Evolutionary conservation across 495 filamentous ascomycete species (phyloP).

Genomic region (Pyrenopolyporus hunteri): DNA sequence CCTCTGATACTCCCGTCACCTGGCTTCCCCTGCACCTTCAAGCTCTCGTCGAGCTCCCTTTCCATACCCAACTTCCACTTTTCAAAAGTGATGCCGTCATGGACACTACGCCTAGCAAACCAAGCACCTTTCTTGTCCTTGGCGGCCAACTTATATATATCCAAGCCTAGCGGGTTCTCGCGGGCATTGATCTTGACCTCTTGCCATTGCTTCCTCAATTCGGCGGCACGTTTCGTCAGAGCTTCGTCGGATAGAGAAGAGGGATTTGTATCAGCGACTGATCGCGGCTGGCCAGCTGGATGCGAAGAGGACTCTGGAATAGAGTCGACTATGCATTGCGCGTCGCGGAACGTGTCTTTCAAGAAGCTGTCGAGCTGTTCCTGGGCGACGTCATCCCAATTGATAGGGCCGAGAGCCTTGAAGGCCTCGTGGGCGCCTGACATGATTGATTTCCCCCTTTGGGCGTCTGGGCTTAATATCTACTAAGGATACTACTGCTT

Average conservation of each 20-base stretch:
- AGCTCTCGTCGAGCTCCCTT: constrained; percentile 67
- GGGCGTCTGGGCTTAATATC: background rate
- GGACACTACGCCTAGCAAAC: constrained; percentile 88
- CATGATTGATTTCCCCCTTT: constrained; percentile 50
- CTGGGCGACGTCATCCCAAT: constrained; percentile 67
- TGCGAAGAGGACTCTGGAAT: constrained; percentile 56
- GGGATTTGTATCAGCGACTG: constrained; percentile 45
- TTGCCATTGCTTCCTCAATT: constrained; percentile 85
- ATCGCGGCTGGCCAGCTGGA: constrained; percentile 37
- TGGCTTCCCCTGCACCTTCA: constrained; percentile 64
- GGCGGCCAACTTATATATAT: constrained; percentile 77
- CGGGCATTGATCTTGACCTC: constrained; percentile 71
- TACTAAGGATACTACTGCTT: background rate
- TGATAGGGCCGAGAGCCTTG: constrained; percentile 70
- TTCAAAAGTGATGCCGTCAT: constrained; percentile 70
- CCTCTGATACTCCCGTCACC: constrained; percentile 78
- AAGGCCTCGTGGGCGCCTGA: constrained; percentile 74
- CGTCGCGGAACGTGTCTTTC: constrained; percentile 63
- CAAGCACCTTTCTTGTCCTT: constrained; percentile 85
- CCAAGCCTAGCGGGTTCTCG: constrained; percentile 78
- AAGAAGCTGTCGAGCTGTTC: constrained; percentile 63
- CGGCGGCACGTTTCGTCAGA: constrained; percentile 28
- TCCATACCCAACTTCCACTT: constrained; percentile 67
- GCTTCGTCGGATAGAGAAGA: constrained; percentile 4
- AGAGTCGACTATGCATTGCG: constrained; percentile 75